These are phyloP conservation scores for Moesziomyces sp. DNA, from an alignment of 1,284 basidiomycete species.

Conservation along the genomic window DNA sequence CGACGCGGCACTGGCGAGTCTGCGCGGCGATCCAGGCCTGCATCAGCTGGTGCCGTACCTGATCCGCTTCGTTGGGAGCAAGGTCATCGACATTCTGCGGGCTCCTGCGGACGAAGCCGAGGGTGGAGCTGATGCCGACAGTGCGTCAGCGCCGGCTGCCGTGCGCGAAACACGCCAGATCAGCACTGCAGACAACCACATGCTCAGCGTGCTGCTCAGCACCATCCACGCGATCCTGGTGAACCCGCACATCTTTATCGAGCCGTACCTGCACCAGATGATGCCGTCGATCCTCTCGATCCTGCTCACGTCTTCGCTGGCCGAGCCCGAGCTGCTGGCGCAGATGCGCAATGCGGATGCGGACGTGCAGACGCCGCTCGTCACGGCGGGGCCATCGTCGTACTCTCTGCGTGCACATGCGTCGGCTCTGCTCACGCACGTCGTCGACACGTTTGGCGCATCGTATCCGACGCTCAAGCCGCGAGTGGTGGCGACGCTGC, in stretches of 20 bases:
- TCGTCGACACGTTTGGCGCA: slow-evolving; percentile 75
- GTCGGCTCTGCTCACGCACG: slow-evolving; percentile 78
- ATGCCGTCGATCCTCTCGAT: slow-evolving; percentile 91
- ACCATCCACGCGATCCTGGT: slow-evolving; percentile 60
- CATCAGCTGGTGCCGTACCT: slow-evolving; percentile 95
- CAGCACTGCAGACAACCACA: slow-evolving; percentile 43
- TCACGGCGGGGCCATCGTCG: slow-evolving; percentile 33
- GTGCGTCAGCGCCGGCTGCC: slow-evolving; percentile 8
- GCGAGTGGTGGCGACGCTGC: slow-evolving; percentile 90
- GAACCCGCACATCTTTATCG: slow-evolving; percentile 88
- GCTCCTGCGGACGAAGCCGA: slow-evolving; percentile 61
- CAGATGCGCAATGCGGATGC: slow-evolving; percentile 14
- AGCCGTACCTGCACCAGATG: slow-evolving; percentile 95
- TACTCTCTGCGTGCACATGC: slow-evolving; percentile 54
- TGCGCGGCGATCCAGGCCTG: slow-evolving; percentile 88
- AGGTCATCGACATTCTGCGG: slow-evolving; percentile 64
- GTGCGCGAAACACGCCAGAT: slow-evolving; percentile 33
- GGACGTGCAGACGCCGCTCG: slow-evolving; percentile 29
- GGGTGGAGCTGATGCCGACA: slow-evolving; percentile 4
- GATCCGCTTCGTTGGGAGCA: slow-evolving; percentile 92
- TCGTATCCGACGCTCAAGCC: slow-evolving; percentile 83
- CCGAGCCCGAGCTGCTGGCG: slow-evolving; percentile 50
- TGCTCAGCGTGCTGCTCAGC: slow-evolving; percentile 58
- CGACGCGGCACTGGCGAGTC: slow-evolving; percentile 86
- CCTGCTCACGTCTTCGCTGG: slow-evolving; percentile 83